phyloP scores from a whole-genome alignment of 164 flowering plant species.

The Stephania cephalantha region DNA sequence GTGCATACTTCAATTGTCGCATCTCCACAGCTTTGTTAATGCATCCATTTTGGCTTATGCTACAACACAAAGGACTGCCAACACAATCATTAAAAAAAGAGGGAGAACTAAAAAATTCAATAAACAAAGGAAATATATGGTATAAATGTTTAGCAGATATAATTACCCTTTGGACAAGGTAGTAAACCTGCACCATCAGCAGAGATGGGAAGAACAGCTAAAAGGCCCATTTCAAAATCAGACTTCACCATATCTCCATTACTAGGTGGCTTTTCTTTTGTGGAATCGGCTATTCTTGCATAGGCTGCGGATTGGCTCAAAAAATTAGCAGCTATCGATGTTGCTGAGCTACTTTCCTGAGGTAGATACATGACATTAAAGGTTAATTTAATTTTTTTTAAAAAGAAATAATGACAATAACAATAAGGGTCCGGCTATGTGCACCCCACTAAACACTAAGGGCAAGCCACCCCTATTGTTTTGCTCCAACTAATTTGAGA shows the following conservation, averaged over 20 bases:
- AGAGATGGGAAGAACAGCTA: constrained; percentile 70
- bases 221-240: constrained; percentile 35
- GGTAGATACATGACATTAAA: neutral
- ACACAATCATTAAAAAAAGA: neutral
- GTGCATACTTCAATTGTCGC: neutral
- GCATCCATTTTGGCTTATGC: neutral
- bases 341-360: constrained; percentile 33
- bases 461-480: no score
- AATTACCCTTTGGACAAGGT: constrained; percentile 50
- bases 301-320: constrained; percentile 64
- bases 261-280: constrained; percentile 19
- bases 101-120: neutral
- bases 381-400: no score
- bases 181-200: constrained; percentile 77
- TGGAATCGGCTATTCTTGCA: constrained; percentile 60
- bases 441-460: no score
- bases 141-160: neutral
- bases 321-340: constrained; percentile 31
- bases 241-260: constrained; percentile 24
- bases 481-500: no score
- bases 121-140: no score
- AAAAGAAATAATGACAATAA: no score
- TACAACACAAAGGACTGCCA: neutral
- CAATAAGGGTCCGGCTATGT: no score
- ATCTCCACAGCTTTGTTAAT: no score